phyloP scores from a whole-genome alignment of 805 yeast genomes.

The Vanderwaltozyma verrucispora region DNA sequence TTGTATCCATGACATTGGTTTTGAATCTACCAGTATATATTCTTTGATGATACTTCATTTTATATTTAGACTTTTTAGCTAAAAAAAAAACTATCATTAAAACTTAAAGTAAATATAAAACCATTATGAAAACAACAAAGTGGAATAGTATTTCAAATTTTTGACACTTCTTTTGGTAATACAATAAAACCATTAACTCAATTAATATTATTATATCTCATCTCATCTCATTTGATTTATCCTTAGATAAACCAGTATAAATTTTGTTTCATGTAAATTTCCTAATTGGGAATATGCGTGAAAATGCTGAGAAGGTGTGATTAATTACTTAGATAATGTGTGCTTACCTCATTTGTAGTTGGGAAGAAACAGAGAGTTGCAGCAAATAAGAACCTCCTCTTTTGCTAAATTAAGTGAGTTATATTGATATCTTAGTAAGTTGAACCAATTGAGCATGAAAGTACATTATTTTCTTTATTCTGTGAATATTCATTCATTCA shows the following conservation, averaged over 20 bases:
- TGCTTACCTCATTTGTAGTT: too few species aligned
- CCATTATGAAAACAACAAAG: not conserved
- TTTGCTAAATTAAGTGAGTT: too few species aligned
- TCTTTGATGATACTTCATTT: too few species aligned
- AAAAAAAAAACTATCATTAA: not conserved
- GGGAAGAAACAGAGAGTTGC: too few species aligned
- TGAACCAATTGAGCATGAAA: too few species aligned
- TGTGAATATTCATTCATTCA: too few species aligned
- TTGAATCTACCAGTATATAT: not conserved
- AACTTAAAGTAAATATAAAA: not conserved
- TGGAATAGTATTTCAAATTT: not conserved
- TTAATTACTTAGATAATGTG: too few species aligned
- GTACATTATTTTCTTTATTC: not conserved
- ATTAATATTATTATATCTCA: not conserved
- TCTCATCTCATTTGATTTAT: not conserved
- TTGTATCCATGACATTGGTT: conserved; percentile 13
- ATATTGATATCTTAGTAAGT: too few species aligned
- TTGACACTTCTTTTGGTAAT: too few species aligned
- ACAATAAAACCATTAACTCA: too few species aligned
- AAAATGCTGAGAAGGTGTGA: not conserved
- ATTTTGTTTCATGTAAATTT: conserved; percentile 3
- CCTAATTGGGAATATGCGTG: conserved; percentile 1
- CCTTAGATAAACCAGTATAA: not conserved
- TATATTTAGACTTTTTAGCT: not conserved
- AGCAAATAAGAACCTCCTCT: too few species aligned